These are phyloP conservation scores for Sporothrix variecibatus DNA, from an alignment of 2,329 filamentous ascomycete genomes.

Conservation along the genomic window DNA sequence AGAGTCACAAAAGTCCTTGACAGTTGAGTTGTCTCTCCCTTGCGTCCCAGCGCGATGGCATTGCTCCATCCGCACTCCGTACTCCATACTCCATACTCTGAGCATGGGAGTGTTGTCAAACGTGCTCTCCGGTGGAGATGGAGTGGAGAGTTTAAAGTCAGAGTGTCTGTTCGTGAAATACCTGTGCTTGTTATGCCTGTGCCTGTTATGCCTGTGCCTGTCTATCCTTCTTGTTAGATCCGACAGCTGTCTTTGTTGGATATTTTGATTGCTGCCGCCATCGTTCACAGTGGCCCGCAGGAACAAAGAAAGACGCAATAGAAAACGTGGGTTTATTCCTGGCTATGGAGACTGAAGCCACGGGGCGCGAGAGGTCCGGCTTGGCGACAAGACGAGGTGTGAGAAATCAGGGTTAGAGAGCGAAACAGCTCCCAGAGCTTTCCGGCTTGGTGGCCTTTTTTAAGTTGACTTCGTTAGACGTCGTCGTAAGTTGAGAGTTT, in stretches of 20 bases:
- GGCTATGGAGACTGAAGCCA: neutral
- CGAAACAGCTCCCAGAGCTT: neutral
- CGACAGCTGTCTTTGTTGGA: neutral
- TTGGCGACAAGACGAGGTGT: conserved; percentile 7
- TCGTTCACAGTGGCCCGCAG: neutral
- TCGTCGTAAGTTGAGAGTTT: neutral
- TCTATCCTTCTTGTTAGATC: neutral
- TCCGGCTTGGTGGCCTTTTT: neutral
- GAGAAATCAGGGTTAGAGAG: neutral
- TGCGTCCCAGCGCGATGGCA: conserved; percentile 4
- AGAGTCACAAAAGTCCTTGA: neutral
- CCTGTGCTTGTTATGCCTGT: neutral
- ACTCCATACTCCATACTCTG: too few relatives aligned
- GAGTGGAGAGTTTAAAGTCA: neutral
- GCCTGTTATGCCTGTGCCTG: neutral
- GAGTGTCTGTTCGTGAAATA: neutral
- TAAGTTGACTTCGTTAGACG: too few relatives aligned
- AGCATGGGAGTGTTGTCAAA: neutral
- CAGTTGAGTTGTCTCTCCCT: neutral
- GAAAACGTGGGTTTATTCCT: neutral
- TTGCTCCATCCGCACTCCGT: neutral
- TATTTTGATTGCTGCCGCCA: neutral
- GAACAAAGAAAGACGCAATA: neutral
- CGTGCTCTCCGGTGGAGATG: neutral
- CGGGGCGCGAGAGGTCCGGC: conserved; percentile 15